Base-by-base conservation (phyloP, 1,284 basidiomycete genomes). In the Marasmius tenuissimus region DNA sequence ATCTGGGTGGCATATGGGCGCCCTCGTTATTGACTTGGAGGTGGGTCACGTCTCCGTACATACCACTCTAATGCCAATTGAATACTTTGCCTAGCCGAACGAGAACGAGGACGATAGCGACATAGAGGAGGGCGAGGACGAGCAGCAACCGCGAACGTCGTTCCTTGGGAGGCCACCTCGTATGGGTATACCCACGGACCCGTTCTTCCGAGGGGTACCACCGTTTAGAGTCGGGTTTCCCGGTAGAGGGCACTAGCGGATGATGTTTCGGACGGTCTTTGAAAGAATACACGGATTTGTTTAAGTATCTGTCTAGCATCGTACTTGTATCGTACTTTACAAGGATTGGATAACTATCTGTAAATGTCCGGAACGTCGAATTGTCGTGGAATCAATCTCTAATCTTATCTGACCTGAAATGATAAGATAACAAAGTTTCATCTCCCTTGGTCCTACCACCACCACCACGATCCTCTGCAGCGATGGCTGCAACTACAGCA, bases 1-100 rank as follows among this genome's bases (percentile, higher is more conserved):
- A 4, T 84, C 87, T 0, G 94, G 94, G 12, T 94, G 93, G 93
- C 94, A 96, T 69, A 91, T 85, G 61, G 94, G 93, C 10, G 93
- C 93, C 0, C 77, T 96, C 55, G 91, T 93, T 1, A 89, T 96
- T 35, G 91, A 94, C 70, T 75, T 93, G 20, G 85, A 89, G 76
- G 87, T 88, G 60, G 66, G 71, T 66, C n/a, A 39, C 34, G 49
- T 52, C 57, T 59, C 38, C 51, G 51, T 37, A 55, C n/a, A 35
- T 47, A 42, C 11, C 45, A n/a, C 34, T 34, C 34, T 14, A 35
- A 14, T 12, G 11, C 48, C 45, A 20, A 51, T 48, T 49, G 7
- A 42, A 18, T 38, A 9, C 16, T 27, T 37, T 39, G 16, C 58
- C 34, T 49, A 73, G 69, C 59, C 65, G 58, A 71, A 71, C 45